These are phyloP conservation scores for Pseudogymnoascus sp. DNA, from an alignment of 2,329 filamentous ascomycete species.

Conservation along the genomic window DNA sequence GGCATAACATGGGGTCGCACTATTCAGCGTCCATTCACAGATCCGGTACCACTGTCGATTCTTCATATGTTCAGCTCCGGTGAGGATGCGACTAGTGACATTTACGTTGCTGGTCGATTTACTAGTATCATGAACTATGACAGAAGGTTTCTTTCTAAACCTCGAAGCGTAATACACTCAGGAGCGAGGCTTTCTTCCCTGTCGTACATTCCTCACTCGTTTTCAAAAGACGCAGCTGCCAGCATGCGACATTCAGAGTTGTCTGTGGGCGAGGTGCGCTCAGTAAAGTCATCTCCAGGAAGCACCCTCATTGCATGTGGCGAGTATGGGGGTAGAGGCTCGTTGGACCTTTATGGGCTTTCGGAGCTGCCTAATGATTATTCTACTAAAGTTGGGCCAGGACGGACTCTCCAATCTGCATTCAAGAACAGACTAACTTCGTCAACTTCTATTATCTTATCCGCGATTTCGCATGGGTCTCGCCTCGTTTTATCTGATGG, in stretches of 20 bases:
- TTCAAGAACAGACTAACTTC: slow-evolving; percentile 80
- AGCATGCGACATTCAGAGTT: slow-evolving; percentile 47
- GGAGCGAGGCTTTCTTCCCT: slow-evolving; percentile 72
- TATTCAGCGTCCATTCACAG: background rate
- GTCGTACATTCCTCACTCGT: slow-evolving; percentile 59
- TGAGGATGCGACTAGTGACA: slow-evolving; percentile 51
- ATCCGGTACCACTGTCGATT: slow-evolving; percentile 65
- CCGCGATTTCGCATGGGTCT: slow-evolving; percentile 72
- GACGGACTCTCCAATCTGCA: slow-evolving; percentile 38
- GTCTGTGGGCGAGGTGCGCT: slow-evolving; percentile 45
- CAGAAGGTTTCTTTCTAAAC: slow-evolving; percentile 70
- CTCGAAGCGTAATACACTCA: slow-evolving; percentile 73
- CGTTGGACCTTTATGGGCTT: slow-evolving; percentile 76
- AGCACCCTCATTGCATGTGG: slow-evolving; percentile 74
- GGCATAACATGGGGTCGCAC: background rate
- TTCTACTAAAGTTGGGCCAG: slow-evolving; percentile 26
- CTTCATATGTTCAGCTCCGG: slow-evolving; percentile 60
- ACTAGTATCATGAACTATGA: slow-evolving; percentile 86
- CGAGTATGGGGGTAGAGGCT: slow-evolving; percentile 87
- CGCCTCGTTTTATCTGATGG: slow-evolving; percentile 78
- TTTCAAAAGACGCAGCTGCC: slow-evolving; percentile 55
- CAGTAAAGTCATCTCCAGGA: slow-evolving; percentile 46
- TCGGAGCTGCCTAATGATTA: slow-evolving; percentile 28
- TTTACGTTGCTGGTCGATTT: slow-evolving; percentile 84
- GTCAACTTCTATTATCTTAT: slow-evolving; percentile 71